Percentiles rank a stretch among this genome's conserved stretches.
Conservation (phyloP, 208 protist genomes). For the Trichomonas gallinae region DNA sequence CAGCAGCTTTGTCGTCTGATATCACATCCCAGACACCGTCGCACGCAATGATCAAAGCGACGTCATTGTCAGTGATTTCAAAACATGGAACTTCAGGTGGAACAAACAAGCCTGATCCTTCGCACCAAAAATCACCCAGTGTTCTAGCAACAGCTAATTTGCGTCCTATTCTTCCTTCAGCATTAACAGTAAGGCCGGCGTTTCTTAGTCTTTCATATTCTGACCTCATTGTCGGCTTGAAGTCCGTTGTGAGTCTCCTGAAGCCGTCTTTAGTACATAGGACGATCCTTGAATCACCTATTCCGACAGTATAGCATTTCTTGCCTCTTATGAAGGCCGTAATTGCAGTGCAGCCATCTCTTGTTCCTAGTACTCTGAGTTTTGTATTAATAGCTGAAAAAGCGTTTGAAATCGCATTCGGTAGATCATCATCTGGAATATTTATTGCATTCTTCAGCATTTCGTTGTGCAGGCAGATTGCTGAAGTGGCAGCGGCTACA, state of each 20-base stretch:
- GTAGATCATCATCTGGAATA: background rate
- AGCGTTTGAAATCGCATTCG: background rate
- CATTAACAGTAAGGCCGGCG: background rate
- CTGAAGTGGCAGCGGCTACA: background rate
- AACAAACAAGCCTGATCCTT: background rate
- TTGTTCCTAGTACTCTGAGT: background rate
- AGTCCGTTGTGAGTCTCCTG: background rate
- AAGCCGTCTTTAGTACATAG: background rate
- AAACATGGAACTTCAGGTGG: background rate
- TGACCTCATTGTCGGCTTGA: background rate
- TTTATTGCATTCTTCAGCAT: background rate
- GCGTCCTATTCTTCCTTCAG: background rate
- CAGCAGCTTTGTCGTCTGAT: background rate
- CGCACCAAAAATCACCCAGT: background rate
- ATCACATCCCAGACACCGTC: slow-evolving; percentile 15
- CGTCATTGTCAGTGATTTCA: background rate
- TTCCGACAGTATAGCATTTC: background rate
- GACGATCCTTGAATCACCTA: background rate
- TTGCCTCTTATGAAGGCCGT: background rate
- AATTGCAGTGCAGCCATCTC: background rate
- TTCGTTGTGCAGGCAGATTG: background rate
- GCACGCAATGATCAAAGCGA: background rate
- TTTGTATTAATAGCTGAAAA: background rate
- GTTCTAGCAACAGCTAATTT: background rate
- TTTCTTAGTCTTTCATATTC: background rate